Base-by-base conservation (phyloP, 176 grass and related monocot genomes). In the Avena insularis region DNA sequence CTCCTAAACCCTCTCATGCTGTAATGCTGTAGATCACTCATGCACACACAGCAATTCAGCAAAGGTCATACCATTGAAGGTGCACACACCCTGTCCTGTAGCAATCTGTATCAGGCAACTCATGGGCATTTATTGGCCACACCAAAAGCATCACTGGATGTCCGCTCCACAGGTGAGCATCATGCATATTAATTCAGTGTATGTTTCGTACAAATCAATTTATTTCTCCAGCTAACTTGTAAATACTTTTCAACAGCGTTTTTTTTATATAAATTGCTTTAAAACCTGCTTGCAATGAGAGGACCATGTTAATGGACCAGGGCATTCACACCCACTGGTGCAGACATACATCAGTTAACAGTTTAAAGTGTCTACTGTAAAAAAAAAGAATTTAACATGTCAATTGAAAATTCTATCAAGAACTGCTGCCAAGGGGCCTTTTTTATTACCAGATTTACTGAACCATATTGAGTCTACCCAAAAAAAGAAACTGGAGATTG, bases 221-320 rank as follows among this genome's bases (percentile, higher is more conserved):
- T 57, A 71, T 57, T 87, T 87, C 85, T 87, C 73, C 80, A 87
- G 84, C 84, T 79, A 57, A 27, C 23, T 19, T 33, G 80, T 35
- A 86, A 79, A 84, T 87, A 38, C 68, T 87, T 20, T 49, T 80
- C 56, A 80, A 40, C 14, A 83, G 65, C 73, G 33, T 19, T 79
- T 64, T 57, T 75, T 75, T 66, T 59, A 50, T 69, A 49, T 80
- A 84, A 75, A 83, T 86, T 77, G 80, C 46, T 70, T 71, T 57
- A 46, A 80, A 67, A 49, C 50, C 49, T 91, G 66, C 67, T 31
- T 69, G 67, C 33, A 14, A 12, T 68, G 76, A 76, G 60, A 76
- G 59, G 75, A 77, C 75, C 49, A 16, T 58, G 4, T 75, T 61
- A 17, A 66, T 84, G 56, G 80, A 84, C 53, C 33, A 80, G 47